Base-by-base conservation (phyloP, 2,329 filamentous ascomycete genomes). In the Madurella fahalii region DNA sequence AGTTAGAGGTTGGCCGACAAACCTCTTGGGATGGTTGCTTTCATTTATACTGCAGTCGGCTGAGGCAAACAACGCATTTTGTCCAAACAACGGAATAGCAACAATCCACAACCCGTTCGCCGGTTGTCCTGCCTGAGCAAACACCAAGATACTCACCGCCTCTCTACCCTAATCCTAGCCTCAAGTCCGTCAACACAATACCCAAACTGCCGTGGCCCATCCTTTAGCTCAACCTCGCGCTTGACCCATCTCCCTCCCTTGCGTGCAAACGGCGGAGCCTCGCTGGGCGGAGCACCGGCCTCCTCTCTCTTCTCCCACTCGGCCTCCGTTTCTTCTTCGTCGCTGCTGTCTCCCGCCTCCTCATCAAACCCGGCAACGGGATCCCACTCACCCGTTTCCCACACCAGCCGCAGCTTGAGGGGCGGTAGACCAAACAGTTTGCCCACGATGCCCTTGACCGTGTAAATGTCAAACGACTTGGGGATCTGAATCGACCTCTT, bases 331-430 rank as follows among this genome's bases (percentile, higher is more conserved):
- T 69, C 71, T 5, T 80, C 77, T 7, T 80, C 78, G 31, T 80
- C 79, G 44, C 77, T 79, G 61, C 75, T 77, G 18, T 79, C 78
- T 12, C 63, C 66, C 3, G 82, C 82, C 31, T 79, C 78, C 4
- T 82, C 78, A 58, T 84, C 78, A 61, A 83, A 81, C 57, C 81
- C 78, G 9, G 80, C 80, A 0, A 90, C 84, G 0, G 89, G 89
- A 69, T 96, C 90, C 83, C 87, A 90, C 69, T 96, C 92, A 17
- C 90, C 89, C 9, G 91, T 96, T 73, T 96, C 90, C 87, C 90
- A 95, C 0, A 94, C 74, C 47, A 97, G 69, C 40, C 77, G 79
- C 57, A 93, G 73, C 41, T 72, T 72, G 58, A 90, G 75, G 0
- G 90, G 87, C 45, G 77, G 71, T 11, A 88, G 62, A 1, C 72